These are phyloP conservation scores for Caloboletus inedulis DNA, from an alignment of 1,284 basidiomycete species.

Conservation along the genomic window DNA sequence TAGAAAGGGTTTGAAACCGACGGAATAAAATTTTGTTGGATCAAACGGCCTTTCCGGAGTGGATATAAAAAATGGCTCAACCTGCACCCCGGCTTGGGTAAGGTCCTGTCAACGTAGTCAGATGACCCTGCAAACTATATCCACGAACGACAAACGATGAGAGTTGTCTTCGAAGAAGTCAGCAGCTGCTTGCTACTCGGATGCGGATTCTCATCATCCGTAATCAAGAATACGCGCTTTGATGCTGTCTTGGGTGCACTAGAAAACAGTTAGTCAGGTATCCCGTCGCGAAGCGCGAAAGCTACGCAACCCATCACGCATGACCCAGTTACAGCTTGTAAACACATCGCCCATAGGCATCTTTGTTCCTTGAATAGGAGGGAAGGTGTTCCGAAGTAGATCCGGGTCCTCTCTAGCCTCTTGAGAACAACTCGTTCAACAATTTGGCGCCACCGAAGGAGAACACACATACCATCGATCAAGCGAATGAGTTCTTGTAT, in stretches of 20 bases:
- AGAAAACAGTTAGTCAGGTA: conserved; percentile 1
- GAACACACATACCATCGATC: conserved; percentile 57
- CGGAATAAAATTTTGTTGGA: conserved; percentile 80
- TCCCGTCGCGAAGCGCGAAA: not conserved
- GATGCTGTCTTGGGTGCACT: conserved; percentile 84
- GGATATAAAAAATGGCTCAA: conserved; percentile 93
- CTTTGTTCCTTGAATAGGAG: conserved; percentile 52
- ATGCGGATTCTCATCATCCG: conserved; percentile 78
- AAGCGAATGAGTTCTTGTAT: conserved; percentile 73
- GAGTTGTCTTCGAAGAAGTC: conserved; percentile 65
- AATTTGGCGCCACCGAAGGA: not conserved
- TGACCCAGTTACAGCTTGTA: conserved; percentile 81
- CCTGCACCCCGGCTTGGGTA: conserved; percentile 71
- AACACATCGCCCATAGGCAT: conserved; percentile 82
- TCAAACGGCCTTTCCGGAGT: conserved; percentile 70
- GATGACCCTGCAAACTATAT: conserved; percentile 1
- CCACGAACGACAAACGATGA: conserved; percentile 47
- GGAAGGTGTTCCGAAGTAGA: conserved; percentile 55
- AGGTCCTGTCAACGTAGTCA: conserved; percentile 59
- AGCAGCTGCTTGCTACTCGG: conserved; percentile 52
- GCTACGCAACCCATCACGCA: conserved; percentile 73
- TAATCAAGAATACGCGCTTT: conserved; percentile 91
- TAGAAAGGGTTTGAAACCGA: conserved; percentile 38
- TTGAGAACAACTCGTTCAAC: conserved; percentile 28
- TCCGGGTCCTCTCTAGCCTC: conserved; percentile 57